Evolutionary conservation across 805 yeast species (phyloP).

Genomic region (Wickerhamiella sergipiensis): DNA sequence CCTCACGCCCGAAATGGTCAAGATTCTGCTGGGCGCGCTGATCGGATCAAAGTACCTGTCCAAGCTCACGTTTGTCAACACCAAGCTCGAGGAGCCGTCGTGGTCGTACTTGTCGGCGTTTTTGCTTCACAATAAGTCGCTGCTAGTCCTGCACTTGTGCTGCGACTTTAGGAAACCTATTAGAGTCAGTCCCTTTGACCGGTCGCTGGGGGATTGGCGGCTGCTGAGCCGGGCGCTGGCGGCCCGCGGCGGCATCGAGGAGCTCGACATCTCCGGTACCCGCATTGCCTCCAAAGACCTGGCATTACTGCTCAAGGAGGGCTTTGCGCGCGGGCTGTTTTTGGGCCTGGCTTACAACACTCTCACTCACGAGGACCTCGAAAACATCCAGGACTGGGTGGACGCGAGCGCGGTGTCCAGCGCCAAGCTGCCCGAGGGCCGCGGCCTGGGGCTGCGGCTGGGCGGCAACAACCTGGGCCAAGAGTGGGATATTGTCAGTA

Average conservation of each 20-base stretch:
- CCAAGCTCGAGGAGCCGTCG: constrained; percentile 54
- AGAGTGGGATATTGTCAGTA: constrained; percentile 15
- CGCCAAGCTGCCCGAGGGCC: constrained; percentile 21
- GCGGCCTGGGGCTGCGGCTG: constrained; percentile 58
- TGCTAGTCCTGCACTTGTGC: constrained; percentile 19
- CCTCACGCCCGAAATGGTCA: constrained; percentile 62
- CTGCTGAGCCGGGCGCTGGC: constrained; percentile 55
- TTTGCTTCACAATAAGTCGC: constrained; percentile 40
- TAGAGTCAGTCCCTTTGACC: constrained; percentile 23
- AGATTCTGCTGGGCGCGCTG: constrained; percentile 57
- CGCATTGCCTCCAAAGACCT: constrained; percentile 37
- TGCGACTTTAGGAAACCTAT: constrained; percentile 14
- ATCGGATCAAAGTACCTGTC: constrained; percentile 51
- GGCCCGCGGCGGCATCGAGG: constrained; percentile 55
- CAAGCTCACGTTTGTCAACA: constrained; percentile 65
- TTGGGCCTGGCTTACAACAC: constrained; percentile 71
- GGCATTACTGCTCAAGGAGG: constrained; percentile 43
- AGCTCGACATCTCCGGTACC: constrained; percentile 66
- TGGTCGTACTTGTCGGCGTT: constrained; percentile 76
- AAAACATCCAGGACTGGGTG: constrained; percentile 47
- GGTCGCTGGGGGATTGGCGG: constrained; percentile 77
- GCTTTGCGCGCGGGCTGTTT: constrained; percentile 42
- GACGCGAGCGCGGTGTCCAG: not conserved
- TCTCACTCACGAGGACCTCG: constrained; percentile 44
- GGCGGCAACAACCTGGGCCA: constrained; percentile 58